These are phyloP conservation scores for Salix suchowensis DNA, from an alignment of 345 rosid genomes.

Conservation along the genomic window DNA sequence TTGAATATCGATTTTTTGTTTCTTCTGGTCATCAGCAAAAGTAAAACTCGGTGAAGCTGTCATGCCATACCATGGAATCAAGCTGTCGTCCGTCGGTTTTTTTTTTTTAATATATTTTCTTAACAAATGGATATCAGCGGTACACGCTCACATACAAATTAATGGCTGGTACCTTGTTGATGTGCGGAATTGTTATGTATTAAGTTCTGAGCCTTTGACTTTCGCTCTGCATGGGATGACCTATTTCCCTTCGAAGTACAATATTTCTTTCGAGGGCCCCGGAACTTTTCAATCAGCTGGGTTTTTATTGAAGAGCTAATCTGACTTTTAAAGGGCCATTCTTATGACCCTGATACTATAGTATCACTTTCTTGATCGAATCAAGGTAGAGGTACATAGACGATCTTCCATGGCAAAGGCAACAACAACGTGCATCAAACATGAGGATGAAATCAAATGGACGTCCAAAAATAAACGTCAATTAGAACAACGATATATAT, in stretches of 20 bases:
- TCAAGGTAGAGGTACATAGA: not conserved
- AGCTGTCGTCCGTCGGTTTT: too few relatives aligned
- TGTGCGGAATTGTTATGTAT: too few relatives aligned
- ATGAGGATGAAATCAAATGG: not conserved
- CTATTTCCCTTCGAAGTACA: not conserved
- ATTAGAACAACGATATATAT: not conserved
- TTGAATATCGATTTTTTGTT: not conserved
- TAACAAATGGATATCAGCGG: not conserved
- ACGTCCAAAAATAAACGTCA: not conserved
- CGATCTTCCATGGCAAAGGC: not conserved
- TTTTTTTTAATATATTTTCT: not conserved
- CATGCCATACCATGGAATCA: not conserved
- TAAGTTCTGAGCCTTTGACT: not conserved
- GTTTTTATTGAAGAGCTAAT: too few relatives aligned
- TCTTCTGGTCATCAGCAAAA: not conserved
- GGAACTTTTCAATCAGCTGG: too few relatives aligned
- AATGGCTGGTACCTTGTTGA: too few relatives aligned
- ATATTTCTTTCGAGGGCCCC: not conserved
- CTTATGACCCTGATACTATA: not conserved
- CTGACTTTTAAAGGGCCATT: not conserved
- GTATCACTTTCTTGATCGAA: not conserved
- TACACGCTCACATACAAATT: too few relatives aligned
- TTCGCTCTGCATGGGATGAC: not conserved
- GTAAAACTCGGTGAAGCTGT: not conserved
- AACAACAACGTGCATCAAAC: not conserved